Conservation (phyloP, 163 green algal genomes). For the Scenedesmus sp. region DNA sequence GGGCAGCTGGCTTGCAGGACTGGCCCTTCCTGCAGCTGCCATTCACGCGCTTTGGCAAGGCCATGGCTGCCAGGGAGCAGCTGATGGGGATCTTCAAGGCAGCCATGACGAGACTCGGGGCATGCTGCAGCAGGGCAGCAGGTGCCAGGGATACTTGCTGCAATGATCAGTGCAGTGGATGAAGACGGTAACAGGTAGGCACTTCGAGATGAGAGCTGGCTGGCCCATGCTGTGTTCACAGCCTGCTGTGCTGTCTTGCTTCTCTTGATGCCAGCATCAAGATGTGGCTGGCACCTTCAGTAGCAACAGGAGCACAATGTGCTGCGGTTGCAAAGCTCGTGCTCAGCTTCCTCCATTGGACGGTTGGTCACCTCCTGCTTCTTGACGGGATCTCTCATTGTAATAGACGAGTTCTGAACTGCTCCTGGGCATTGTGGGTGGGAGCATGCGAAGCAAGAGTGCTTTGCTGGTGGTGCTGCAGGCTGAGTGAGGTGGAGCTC, state of each 20-base stretch:
- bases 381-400: no score
- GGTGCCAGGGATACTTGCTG: background rate
- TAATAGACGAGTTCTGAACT: no score
- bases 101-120: conserved; percentile 1
- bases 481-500: conserved; percentile 33
- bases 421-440: background rate
- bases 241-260: background rate
- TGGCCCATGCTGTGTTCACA: background rate
- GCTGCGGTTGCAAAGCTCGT: background rate
- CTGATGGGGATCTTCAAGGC: conserved; percentile 10
- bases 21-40: conserved; percentile 42
- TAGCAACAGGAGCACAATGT: background rate
- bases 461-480: background rate
- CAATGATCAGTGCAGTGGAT: conserved; percentile 11
- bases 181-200: conserved; percentile 47
- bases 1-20: background rate
- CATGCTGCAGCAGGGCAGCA: background rate
- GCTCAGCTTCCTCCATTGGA: no score
- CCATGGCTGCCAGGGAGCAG: conserved; percentile 9
- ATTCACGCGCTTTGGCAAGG: conserved; percentile 36
- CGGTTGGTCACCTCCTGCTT: no score
- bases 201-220: background rate
- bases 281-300: no score
- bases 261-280: no score
- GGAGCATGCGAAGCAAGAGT: background rate